These are phyloP conservation scores for Clonostachys chloroleuca DNA, from an alignment of 2,329 filamentous ascomycete genomes.

Conservation along the genomic window DNA sequence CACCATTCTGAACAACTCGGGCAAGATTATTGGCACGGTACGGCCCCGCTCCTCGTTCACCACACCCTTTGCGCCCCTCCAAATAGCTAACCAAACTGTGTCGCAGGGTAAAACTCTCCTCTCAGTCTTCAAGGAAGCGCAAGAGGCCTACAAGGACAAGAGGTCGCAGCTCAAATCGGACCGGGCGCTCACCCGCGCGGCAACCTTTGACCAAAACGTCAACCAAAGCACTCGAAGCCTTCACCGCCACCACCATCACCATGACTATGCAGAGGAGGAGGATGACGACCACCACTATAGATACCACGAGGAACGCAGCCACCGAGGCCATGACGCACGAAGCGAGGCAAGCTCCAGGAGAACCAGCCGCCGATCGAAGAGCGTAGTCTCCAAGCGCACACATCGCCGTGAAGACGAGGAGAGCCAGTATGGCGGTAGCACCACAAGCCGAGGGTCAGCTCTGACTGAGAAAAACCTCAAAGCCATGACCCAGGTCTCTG, in stretches of 20 bases:
- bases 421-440: conserved; percentile 6
- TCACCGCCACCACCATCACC: conserved; percentile 9
- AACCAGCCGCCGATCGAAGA: conserved; percentile 5
- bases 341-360: conserved; percentile 36
- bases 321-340: conserved; percentile 12
- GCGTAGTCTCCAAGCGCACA: neutral
- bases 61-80: neutral
- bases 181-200: conserved; percentile 52
- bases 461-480: conserved; percentile 50
- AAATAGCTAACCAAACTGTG: neutral
- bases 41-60: conserved; percentile 19
- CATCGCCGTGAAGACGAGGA: neutral
- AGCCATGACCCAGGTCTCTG: conserved; percentile 47
- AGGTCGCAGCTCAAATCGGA: conserved; percentile 77
- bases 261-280: conserved; percentile 24
- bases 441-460: conserved; percentile 22
- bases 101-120: conserved; percentile 81
- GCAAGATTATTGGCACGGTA: conserved; percentile 78
- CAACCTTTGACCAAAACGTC: conserved; percentile 41
- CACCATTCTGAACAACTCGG: conserved; percentile 77
- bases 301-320: conserved; percentile 23
- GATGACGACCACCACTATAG: conserved; percentile 25
- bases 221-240: conserved; percentile 3
- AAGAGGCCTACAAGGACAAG: conserved; percentile 80
- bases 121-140: conserved; percentile 88